phyloP scores from a whole-genome alignment of 2,329 filamentous ascomycete species.

The Ophiostoma quercus region DNA sequence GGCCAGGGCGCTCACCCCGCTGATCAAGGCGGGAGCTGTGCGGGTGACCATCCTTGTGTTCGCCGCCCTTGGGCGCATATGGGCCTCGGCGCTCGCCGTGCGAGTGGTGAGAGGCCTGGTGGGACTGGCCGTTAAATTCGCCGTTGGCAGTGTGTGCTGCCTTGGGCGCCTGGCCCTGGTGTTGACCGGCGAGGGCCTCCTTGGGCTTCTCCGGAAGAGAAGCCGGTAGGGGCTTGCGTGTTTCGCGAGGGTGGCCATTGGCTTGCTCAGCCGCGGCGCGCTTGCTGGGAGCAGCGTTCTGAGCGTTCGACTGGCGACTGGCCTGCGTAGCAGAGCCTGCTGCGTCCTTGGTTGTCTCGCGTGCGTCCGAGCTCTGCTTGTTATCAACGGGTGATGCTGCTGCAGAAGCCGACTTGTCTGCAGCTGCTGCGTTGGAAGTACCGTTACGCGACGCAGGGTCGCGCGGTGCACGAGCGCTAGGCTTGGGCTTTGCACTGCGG shows the following conservation, averaged over 20 bases:
- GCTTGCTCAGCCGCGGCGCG: constrained; percentile 42
- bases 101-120: background rate
- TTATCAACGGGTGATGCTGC: constrained; percentile 31
- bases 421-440: background rate
- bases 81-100: constrained; percentile 22
- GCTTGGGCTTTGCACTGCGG: constrained; percentile 47
- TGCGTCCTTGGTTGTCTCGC: constrained; percentile 37
- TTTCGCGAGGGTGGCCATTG: constrained; percentile 38
- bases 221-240: constrained; percentile 40
- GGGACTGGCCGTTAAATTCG: background rate
- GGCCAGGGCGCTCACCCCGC: constrained; percentile 37
- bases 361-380: constrained; percentile 35
- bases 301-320: constrained; percentile 35
- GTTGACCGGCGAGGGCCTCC: constrained; percentile 34
- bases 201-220: constrained; percentile 41
- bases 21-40: constrained; percentile 30
- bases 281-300: constrained; percentile 39
- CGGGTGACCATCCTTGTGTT: constrained; percentile 29
- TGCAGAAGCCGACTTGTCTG: constrained; percentile 27
- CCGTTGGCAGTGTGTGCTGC: constrained; percentile 9
- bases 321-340: constrained; percentile 30
- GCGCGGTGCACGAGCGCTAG: constrained; percentile 44
- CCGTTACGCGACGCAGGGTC: constrained; percentile 32
- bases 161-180: constrained; percentile 22
- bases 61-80: constrained; percentile 13